These are phyloP conservation scores for Larix kaempferi DNA, from an alignment of 75 land plant species.

Conservation along the genomic window DNA sequence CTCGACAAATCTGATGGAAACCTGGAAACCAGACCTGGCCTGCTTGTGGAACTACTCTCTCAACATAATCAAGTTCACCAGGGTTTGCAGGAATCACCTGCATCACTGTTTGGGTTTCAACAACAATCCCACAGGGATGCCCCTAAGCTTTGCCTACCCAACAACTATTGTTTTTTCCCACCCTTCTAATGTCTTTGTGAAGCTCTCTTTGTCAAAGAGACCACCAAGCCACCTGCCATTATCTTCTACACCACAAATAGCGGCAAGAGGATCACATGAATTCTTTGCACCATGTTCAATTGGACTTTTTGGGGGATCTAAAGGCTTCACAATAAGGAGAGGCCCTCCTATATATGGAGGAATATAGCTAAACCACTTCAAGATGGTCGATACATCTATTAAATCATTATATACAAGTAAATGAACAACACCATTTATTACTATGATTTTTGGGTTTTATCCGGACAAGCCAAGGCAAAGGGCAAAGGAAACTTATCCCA, in stretches of 20 bases:
- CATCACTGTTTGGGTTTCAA: conserved; percentile 96
- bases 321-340: conserved; percentile 52
- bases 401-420: conserved; percentile 90
- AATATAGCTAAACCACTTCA: conserved; percentile 97
- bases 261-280: conserved; percentile 94
- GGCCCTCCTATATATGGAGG: conserved; percentile 76
- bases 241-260: conserved; percentile 64
- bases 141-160: conserved; percentile 91
- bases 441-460: conserved; percentile 81
- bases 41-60: conserved; percentile 92
- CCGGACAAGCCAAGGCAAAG: no score
- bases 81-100: conserved; percentile 97
- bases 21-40: conserved; percentile 99
- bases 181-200: conserved; percentile 89
- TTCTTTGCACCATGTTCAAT: conserved; percentile 81
- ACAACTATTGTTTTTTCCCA: conserved; percentile 98
- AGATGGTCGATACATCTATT: conserved; percentile 78
- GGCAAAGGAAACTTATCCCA: no score
- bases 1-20: conserved; percentile 89
- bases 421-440: conserved; percentile 92
- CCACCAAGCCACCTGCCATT: conserved; percentile 86
- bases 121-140: conserved; percentile 95
- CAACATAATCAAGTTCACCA: conserved; percentile 94
- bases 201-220: conserved; percentile 87
- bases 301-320: conserved; percentile 71